phyloP scores from a whole-genome alignment of 306 rosid genomes.

The Rosa multiflora region DNA sequence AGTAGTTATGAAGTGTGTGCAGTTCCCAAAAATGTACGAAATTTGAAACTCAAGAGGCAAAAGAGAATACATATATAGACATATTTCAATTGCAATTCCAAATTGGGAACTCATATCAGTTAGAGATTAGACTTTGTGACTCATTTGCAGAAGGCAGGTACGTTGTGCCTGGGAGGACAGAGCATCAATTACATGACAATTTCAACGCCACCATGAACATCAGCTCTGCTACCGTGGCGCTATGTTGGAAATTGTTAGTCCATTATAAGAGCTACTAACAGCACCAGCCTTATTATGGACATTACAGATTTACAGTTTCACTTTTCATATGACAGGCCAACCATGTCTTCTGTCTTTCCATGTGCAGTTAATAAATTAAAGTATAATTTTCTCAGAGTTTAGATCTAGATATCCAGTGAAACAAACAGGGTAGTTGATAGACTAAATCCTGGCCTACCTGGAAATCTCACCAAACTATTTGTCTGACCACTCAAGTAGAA shows the following conservation, averaged over 20 bases:
- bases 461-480: too few relatives aligned
- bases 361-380: background rate
- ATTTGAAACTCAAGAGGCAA: background rate
- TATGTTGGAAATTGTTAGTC: conserved; percentile 18
- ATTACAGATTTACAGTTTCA: too few relatives aligned
- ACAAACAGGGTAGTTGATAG: background rate
- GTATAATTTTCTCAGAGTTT: background rate
- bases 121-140: background rate
- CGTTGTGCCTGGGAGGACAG: background rate
- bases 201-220: background rate
- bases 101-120: background rate
- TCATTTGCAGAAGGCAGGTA: too few relatives aligned
- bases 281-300: background rate
- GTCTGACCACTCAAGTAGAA: background rate
- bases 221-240: background rate
- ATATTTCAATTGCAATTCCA: background rate
- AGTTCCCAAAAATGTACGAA: background rate
- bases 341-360: too few relatives aligned
- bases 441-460: background rate
- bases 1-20: background rate
- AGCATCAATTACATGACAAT: background rate
- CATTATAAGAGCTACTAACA: conserved; percentile 10
- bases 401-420: too few relatives aligned
- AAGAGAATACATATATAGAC: background rate
- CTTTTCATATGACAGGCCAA: too few relatives aligned